These are phyloP conservation scores for Phytophthora crassamura DNA, from an alignment of 352 stramenopile species.

Conservation along the genomic window DNA sequence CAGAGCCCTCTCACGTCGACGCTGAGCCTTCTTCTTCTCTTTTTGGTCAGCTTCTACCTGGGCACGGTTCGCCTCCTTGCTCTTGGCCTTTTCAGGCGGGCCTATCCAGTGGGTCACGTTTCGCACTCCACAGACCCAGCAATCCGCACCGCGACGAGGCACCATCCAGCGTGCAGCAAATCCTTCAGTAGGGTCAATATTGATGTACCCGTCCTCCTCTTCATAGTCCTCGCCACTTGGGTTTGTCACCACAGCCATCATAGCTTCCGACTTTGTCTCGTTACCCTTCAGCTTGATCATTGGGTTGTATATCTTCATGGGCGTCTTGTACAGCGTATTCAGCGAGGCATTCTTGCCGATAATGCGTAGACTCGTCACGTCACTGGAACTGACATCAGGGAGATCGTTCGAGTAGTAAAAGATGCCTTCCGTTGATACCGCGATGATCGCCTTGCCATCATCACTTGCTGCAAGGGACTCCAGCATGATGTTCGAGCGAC, in stretches of 20 bases:
- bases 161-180: slow-evolving; percentile 79
- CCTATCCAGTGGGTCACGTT: slow-evolving; percentile 73
- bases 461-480: slow-evolving; percentile 74
- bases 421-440: slow-evolving; percentile 70
- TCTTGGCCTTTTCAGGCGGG: slow-evolving; percentile 45
- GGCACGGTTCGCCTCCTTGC: slow-evolving; percentile 9
- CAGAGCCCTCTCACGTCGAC: slow-evolving; percentile 21
- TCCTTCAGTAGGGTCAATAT: slow-evolving; percentile 70
- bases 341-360: slow-evolving; percentile 75
- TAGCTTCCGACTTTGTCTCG: slow-evolving; percentile 39
- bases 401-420: slow-evolving; percentile 78
- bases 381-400: slow-evolving; percentile 30
- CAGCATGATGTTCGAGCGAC: slow-evolving; percentile 72
- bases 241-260: slow-evolving; percentile 82
- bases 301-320: slow-evolving; percentile 79
- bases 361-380: slow-evolving; percentile 48
- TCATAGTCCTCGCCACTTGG: slow-evolving; percentile 67
- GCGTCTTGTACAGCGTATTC: slow-evolving; percentile 68
- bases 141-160: slow-evolving; percentile 56
- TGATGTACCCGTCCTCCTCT: slow-evolving; percentile 64
- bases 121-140: slow-evolving; percentile 82
- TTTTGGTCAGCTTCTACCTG: slow-evolving; percentile 23
- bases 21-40: slow-evolving; percentile 19
- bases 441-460: slow-evolving; percentile 63
- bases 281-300: slow-evolving; percentile 15